Evolutionary conservation across 805 yeast genomes (phyloP), one percentile per base, ranked within the genome.

Genomic region (Metschnikowia hibisci): DNA sequence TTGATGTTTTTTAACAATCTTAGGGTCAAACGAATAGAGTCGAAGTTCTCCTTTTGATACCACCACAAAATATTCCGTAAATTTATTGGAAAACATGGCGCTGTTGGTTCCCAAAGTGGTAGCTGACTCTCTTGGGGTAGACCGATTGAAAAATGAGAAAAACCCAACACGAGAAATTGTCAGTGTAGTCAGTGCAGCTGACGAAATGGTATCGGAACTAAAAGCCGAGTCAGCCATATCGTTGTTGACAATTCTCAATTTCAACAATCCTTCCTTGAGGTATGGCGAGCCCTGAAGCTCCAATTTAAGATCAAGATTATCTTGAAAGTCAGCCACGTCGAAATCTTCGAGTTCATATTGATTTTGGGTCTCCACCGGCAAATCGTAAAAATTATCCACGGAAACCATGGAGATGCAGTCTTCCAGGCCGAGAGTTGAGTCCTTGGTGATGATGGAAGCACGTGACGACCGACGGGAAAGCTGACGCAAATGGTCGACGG

Each of bases 271-370:
- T 62, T 84, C 91, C 56, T 84, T 82, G 44, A 81, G 72, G 79
- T 87, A 84, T 1, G 93, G 91, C 0, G 90, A 80, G 1, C 91
- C 91, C 41, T 74, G 73, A 35, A 80, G 66, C 54, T 82, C 89
- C 44, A 83, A 66, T 30, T 76, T 77, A 50, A 77, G 70, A 59
- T 83, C 88, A 45, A 71, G 74, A 26, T 73, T 73, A 50, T 68
- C 76, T 50, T 70, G 74, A 53, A 62, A 71, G 43, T 69, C 68
- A 32, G 63, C 61, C 12, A 65, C 63, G 47, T 68, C 60, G 39
- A 70, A 71, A 42, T 66, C 59, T 38, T 69, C 73, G 42, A 66
- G 47, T n/a, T 47, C 46, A 34, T 57, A 59, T 9, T 46, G 60
- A 50, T 3, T 45, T 47, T 20, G 42, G 46, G 18, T 48, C 45